Base-by-base conservation (phyloP, 2,329 filamentous ascomycete genomes). In the Colletotrichum melonis region DNA sequence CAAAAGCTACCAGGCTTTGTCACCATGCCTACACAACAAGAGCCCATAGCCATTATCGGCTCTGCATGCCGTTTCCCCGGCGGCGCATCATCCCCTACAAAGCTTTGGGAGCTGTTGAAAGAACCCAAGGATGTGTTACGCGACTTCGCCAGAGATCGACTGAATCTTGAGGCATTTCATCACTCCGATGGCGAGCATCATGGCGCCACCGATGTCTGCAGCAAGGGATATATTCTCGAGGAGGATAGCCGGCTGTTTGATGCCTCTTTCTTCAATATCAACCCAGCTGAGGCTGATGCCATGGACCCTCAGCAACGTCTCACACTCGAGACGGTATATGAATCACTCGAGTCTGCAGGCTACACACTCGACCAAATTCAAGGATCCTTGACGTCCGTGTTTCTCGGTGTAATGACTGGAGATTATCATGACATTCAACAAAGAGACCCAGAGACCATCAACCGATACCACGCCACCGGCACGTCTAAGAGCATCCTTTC, bases 261-360 rank as follows among this genome's bases (percentile, higher is more conserved):
- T 74, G 56, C 73, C 9, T 22, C 63, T 1, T 82, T 82, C 66
- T 83, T 82, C 74, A 72, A 72, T 28, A 76, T 81, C 56, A 76
- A 56, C 8, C 68, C 77, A 0, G 69, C 68, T 1, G 81, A 82
- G 63, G 80, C 78, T 1, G 74, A 76, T 3, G 74, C 77, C 2
- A 79, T 82, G 68, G 81, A 83, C 64, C 81, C 81, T 2, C 80
- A 82, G 69, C 81, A 82, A 28, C 78, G 81, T 0, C 46, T 80
- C 1, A 67, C 80, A 6, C 75, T 83, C 0, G 82, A 84, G 59
- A 78, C 78, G 0, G 78, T 82, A 2, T 84, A 82, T 54, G 83
- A 85, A 58, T 77, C 78, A 1, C 22, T 79, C 7, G 78, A 80
- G 8, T 65, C 71, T 0, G 73, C 73, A 2, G 78, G 79, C 30